Percentiles rank a stretch among this genome's conserved stretches.
Evolutionary conservation across 192 early-diverging fungal species (phyloP).

Genomic region (Linnemannia zychae): DNA sequence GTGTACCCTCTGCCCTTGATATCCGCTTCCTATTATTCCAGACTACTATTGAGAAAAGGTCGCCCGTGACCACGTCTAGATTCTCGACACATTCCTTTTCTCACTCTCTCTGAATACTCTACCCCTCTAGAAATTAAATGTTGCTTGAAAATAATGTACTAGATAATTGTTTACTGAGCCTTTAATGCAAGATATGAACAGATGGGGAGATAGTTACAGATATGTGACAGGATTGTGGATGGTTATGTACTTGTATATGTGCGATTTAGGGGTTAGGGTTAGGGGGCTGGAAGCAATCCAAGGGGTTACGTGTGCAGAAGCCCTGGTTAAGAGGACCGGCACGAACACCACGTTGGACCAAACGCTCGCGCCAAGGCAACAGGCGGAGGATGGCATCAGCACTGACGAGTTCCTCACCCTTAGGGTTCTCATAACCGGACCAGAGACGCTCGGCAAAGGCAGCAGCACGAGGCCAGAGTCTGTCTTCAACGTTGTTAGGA

Average conservation of each 20-base stretch:
- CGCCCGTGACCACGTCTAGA: no score
- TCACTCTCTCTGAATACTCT: no score
- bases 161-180: no score
- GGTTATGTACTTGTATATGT: not conserved
- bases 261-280: slow-evolving; percentile 10
- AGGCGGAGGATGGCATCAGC: slow-evolving; percentile 70
- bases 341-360: slow-evolving; percentile 70
- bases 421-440: slow-evolving; percentile 54
- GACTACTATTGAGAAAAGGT: no score
- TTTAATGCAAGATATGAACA: no score
- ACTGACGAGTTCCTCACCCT: slow-evolving; percentile 68
- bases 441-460: slow-evolving; percentile 53
- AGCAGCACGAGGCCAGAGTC: slow-evolving; percentile 41
- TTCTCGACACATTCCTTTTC: no score
- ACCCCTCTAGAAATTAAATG: no score
- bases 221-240: no score
- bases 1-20: no score
- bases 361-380: slow-evolving; percentile 70
- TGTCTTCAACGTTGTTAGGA: slow-evolving; percentile 40
- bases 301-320: slow-evolving; percentile 74
- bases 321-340: slow-evolving; percentile 73
- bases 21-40: no score
- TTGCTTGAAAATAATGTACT: no score
- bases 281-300: slow-evolving; percentile 58
- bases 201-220: no score